Evolutionary conservation across 192 early-diverging fungal genomes (phyloP).

Genomic region (Backusella macrospora): DNA sequence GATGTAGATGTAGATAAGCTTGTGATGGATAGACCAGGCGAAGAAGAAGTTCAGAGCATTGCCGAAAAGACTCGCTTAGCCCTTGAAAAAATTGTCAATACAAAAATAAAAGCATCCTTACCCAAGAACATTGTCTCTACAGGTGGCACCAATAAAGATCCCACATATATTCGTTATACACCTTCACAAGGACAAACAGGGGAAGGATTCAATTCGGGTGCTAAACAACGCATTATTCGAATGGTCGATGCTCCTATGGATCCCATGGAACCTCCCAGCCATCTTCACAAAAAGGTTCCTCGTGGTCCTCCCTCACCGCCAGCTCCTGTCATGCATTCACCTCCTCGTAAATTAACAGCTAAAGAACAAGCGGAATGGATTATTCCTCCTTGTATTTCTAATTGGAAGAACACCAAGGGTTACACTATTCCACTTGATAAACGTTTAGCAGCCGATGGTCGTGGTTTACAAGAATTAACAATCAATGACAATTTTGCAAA

Average conservation of each 20-base stretch:
- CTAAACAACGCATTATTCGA: slow-evolving; percentile 86
- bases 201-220: slow-evolving; percentile 70
- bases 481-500: slow-evolving; percentile 98
- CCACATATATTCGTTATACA: slow-evolving; percentile 89
- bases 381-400: slow-evolving; percentile 98
- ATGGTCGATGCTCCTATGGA: slow-evolving; percentile 96
- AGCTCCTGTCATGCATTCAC: slow-evolving; percentile 97
- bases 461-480: slow-evolving; percentile 85
- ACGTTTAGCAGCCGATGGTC: slow-evolving; percentile 94
- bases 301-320: slow-evolving; percentile 87
- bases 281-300: slow-evolving; percentile 92
- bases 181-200: slow-evolving; percentile 71
- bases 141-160: slow-evolving; percentile 61
- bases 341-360: slow-evolving; percentile 93
- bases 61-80: slow-evolving; percentile 90
- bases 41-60: slow-evolving; percentile 76
- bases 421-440: slow-evolving; percentile 99
- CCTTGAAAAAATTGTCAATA: slow-evolving; percentile 86
- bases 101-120: slow-evolving; percentile 65
- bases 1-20: slow-evolving; percentile 69
- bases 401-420: slow-evolving; percentile 99
- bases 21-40: slow-evolving; percentile 74
- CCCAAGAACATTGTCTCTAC: slow-evolving; percentile 55
- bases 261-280: slow-evolving; percentile 94
- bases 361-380: slow-evolving; percentile 97